Base-by-base conservation (phyloP, 2,329 filamentous ascomycete species). In the Aspergillus sp. region DNA sequence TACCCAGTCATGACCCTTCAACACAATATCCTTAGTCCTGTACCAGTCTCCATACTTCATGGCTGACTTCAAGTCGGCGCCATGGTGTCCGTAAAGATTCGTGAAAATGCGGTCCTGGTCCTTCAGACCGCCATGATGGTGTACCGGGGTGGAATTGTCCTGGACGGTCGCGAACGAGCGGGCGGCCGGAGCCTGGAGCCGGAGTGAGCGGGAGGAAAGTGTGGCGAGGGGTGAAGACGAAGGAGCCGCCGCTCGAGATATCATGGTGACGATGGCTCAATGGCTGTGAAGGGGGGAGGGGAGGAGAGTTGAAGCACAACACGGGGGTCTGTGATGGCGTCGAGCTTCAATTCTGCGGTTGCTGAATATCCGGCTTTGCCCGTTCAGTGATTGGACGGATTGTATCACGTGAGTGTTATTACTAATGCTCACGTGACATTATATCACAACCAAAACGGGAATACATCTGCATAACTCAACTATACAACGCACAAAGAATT, bases 31-130 rank as follows among this genome's bases (percentile, higher is more conserved):
- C 85, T 99, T 99, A 56, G 95, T 99, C 85, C 96, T 96, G 82
- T 99, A 87, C 95, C 95, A 99, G 78, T 98, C 95, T 68, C 95
- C 95, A 84, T 96, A 96, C 81, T 96, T 96, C 88, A 91, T 93
- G 54, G 95, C 93, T 73, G 87, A 91, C 82, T 95, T 93, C 68
- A 99, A 81, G 76, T 97, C 93, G 62, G 92, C 85, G 52, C 91
- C 92, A 80, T 91, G 91, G 74, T 95, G 91, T 71, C 91, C 88
- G 81, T 99, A 99, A 59, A 99, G 84, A 81, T 99, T 99, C 82
- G 96, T 93, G 81, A 99, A 99, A 79, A 99, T 99, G 70, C 95
- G 88, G 81, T 99, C 95, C 81, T 98, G 92, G 76, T 99, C 95
- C 80, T 87, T 90, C 68, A 99, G 84, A 58, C 91, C 92, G 70